Base-by-base conservation (phyloP, 2,329 filamentous ascomycete genomes). In the Harringtonia aguacate region DNA sequence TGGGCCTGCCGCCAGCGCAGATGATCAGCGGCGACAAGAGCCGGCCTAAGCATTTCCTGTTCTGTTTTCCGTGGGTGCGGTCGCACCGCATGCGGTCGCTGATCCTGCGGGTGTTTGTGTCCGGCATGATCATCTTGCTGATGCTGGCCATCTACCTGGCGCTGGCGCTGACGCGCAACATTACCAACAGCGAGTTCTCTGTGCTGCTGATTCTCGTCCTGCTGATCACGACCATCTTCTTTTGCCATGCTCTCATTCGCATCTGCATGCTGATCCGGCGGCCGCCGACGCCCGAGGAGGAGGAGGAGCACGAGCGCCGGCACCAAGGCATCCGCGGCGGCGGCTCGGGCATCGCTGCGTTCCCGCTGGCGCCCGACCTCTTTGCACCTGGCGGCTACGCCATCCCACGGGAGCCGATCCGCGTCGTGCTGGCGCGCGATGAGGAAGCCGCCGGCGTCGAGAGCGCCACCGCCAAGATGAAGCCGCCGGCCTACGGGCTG, bases 401-500 rank as follows among this genome's bases (percentile, higher is more conserved):
- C 43, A 70, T 86, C 29, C 86, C 86, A 4, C 64, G 70, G 9
- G 69, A 75, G 22, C 88, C 88, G 1, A 94, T 94, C 48, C 80
- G 74, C 34, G 85, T 94, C 12, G 75, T 84, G 17, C 70, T 90
- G 37, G 78, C 79, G 3, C 72, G 77, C 34, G 86, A 92, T 55
- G 84, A 89, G 55, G 85, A 88, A 55, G 73, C 76, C 17, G 72
- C 66, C 2, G 75, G 72, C 4, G 59, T 70, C 43, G 70, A 75
- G 45, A 73, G 68, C 41, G 72, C 77, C 46, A 64, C 72, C 0
- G 64, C 66, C 35, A 79, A 79, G 53, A 51, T 71, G 18, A 77
- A 79, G 9, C 88, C 89, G 4, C 88, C 89, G 0, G 86, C 86
- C 3, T 95, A 95, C 57, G 88, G 88, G 0, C 66, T 87, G 1